Evolutionary conservation across 257 asterid species (phyloP), one percentile per base, ranked within the genome.

Genomic region (Avicennia marina): DNA sequence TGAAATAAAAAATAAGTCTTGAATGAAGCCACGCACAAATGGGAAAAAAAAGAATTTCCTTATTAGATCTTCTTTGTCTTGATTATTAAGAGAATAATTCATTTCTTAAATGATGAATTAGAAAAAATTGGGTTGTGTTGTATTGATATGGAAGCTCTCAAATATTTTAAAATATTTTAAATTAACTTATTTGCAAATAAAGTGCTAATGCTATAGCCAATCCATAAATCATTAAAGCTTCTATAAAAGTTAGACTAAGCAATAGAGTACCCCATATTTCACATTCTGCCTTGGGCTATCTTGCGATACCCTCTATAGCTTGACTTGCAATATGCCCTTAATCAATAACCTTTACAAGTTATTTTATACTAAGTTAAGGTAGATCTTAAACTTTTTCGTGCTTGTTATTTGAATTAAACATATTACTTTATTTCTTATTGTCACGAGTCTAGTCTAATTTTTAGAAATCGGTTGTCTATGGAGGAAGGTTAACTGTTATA

Each of bases 301-400:
- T 54, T 15, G 60, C 47, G 40, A 33, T 54, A 54, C 31, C 60
- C 29, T 54, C 46, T 54, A 54, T 9, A 5, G 32, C 46, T 54
- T 54, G 47, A 54, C 47, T 13, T 22, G 9, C 19, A 20, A 9
- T 31, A 33, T 11, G 20, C 32, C 60, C 17, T 36, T 54, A 34
- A 55, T 34, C 21, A 55, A 55, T n/a, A n/a, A n/a, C n/a, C n/a
- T n/a, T n/a, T n/a, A n/a, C n/a, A n/a, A n/a, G n/a, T n/a, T n/a
- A n/a, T n/a, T n/a, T n/a, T n/a, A n/a, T n/a, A n/a, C n/a, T n/a
- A n/a, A n/a, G n/a, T n/a, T n/a, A n/a, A n/a, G n/a, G n/a, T n/a
- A n/a, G n/a, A n/a, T n/a, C n/a, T n/a, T n/a, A n/a, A n/a, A n/a
- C n/a, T n/a, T n/a, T n/a, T n/a, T n/a, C n/a, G n/a, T n/a, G n/a